These are phyloP conservation scores for Fusarium sp. DNA, from an alignment of 2,329 filamentous ascomycete genomes.

Conservation along the genomic window DNA sequence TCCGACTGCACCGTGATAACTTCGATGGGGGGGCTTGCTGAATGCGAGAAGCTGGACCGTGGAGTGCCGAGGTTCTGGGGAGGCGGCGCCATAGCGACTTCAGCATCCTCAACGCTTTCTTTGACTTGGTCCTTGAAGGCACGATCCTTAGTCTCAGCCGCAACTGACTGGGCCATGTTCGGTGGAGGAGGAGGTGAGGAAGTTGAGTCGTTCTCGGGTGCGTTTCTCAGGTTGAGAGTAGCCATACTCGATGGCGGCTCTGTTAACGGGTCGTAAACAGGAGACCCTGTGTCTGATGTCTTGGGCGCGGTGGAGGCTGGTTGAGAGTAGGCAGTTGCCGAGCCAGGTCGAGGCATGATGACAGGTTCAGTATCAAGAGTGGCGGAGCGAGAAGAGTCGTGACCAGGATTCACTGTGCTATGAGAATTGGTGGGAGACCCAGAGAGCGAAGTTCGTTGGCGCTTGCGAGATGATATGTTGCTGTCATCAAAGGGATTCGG, in stretches of 20 bases:
- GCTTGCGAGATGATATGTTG: slow-evolving; percentile 66
- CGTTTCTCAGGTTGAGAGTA: slow-evolving; percentile 68
- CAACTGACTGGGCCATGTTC: slow-evolving; percentile 35
- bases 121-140: slow-evolving; percentile 47
- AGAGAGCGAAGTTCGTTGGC: slow-evolving; percentile 67
- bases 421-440: slow-evolving; percentile 64
- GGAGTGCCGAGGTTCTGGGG: slow-evolving; percentile 40
- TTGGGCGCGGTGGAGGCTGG: slow-evolving; percentile 56
- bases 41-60: slow-evolving; percentile 51
- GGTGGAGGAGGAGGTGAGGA: slow-evolving; percentile 56
- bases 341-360: slow-evolving; percentile 36
- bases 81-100: slow-evolving; percentile 48
- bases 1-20: slow-evolving; percentile 52
- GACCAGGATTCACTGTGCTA: slow-evolving; percentile 51
- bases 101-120: slow-evolving; percentile 57
- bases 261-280: slow-evolving; percentile 45
- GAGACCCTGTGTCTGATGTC: slow-evolving; percentile 52
- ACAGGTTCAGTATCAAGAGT: slow-evolving; percentile 45
- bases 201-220: slow-evolving; percentile 51
- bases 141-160: background rate
- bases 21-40: slow-evolving; percentile 57
- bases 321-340: slow-evolving; percentile 43
- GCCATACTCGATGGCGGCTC: slow-evolving; percentile 63
- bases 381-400: slow-evolving; percentile 46
- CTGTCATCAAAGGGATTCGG: slow-evolving; percentile 72